These are phyloP conservation scores for Hanseniaspora singularis DNA, from an alignment of 805 yeast genomes.

Conservation along the genomic window DNA sequence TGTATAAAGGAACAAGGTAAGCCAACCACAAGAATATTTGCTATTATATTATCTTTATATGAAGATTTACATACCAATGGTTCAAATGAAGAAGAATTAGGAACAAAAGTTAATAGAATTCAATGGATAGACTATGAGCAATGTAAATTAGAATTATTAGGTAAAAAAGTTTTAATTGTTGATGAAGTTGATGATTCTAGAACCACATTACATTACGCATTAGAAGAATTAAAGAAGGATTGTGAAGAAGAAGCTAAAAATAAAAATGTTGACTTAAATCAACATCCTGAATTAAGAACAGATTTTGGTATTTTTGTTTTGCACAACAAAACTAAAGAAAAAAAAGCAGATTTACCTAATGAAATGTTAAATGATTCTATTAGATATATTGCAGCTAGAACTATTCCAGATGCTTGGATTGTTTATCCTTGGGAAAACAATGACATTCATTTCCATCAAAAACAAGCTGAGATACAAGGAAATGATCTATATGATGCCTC, in stretches of 20 bases:
- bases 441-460: slow-evolving; percentile 62
- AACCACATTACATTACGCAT: slow-evolving; percentile 71
- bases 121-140: slow-evolving; percentile 75
- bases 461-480: slow-evolving; percentile 61
- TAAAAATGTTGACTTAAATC: slow-evolving; percentile 34
- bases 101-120: slow-evolving; percentile 59
- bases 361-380: slow-evolving; percentile 47
- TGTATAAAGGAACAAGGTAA: slow-evolving; percentile 78
- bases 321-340: slow-evolving; percentile 62
- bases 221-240: slow-evolving; percentile 62
- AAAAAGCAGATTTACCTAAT: slow-evolving; percentile 58
- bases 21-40: slow-evolving; percentile 87
- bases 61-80: slow-evolving; percentile 64
- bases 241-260: slow-evolving; percentile 48
- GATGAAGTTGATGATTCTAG: slow-evolving; percentile 84
- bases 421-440: slow-evolving; percentile 81
- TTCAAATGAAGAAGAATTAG: slow-evolving; percentile 44
- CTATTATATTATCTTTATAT: slow-evolving; percentile 81
- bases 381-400: slow-evolving; percentile 58
- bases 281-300: slow-evolving; percentile 39
- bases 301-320: slow-evolving; percentile 65
- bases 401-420: slow-evolving; percentile 70
- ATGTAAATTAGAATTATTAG: slow-evolving; percentile 45
- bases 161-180: slow-evolving; percentile 59
- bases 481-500: slow-evolving; percentile 39